Evolutionary conservation across 441 rosid species (phyloP).

Genomic region (Corymbia citriodora): DNA sequence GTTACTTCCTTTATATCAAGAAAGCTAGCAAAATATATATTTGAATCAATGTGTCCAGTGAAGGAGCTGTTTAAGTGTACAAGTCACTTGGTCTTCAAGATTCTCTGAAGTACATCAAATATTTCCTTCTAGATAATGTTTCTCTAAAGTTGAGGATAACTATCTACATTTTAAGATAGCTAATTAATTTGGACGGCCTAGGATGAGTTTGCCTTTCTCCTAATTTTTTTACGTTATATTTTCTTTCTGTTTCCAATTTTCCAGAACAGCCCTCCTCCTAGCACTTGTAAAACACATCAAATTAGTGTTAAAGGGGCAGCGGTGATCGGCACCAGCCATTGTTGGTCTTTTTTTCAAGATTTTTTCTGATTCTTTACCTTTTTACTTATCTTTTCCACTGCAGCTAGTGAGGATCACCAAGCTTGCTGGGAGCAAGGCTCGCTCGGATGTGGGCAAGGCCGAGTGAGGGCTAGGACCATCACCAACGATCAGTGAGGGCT

Average conservation of each 20-base stretch:
- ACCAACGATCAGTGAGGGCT: no score
- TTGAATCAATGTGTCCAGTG: neutral
- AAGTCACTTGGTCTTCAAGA: neutral
- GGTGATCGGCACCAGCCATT: neutral
- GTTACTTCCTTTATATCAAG: neutral
- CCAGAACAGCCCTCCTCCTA: neutral
- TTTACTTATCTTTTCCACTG: no score
- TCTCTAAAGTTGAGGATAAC: neutral
- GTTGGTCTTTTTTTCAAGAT: neutral
- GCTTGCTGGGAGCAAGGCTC: no score
- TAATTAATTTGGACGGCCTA: no score
- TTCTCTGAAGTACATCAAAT: neutral
- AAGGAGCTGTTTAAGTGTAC: neutral
- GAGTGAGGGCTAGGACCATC: no score
- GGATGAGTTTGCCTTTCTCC: neutral
- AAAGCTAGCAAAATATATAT: no score
- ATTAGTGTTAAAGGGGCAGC: neutral
- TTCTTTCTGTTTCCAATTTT: neutral
- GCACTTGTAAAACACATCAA: neutral
- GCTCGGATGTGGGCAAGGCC: no score
- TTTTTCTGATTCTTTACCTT: no score
- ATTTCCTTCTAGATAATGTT: neutral
- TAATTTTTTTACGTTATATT: neutral
- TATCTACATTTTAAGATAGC: neutral
- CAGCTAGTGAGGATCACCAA: no score